phyloP scores from a whole-genome alignment of 2,329 filamentous ascomycete genomes.

The Aureobasidium namibiae region DNA sequence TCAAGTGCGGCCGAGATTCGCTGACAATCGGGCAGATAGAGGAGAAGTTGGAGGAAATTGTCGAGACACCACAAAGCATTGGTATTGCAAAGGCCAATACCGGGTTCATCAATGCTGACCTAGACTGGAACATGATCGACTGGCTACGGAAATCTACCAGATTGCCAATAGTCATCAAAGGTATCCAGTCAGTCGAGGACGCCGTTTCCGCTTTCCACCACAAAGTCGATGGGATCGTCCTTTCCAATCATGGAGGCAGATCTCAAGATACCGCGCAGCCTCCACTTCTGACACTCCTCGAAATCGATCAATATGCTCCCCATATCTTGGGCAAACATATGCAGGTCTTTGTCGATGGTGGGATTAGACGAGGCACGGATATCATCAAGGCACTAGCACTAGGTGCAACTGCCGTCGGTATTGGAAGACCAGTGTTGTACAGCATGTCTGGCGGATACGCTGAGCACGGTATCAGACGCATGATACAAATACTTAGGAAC shows the following conservation, averaged over 20 bases:
- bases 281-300: constrained; percentile 51
- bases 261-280: constrained; percentile 44
- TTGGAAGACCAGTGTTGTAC: constrained; percentile 53
- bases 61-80: constrained; percentile 15
- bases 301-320: constrained; percentile 54
- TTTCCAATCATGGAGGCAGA: constrained; percentile 46
- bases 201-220: constrained; percentile 33
- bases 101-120: constrained; percentile 21
- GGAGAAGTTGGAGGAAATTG: constrained; percentile 18
- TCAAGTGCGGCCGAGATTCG: not conserved
- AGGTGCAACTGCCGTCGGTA: constrained; percentile 53
- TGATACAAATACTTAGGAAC: constrained; percentile 40
- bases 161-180: constrained; percentile 36
- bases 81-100: constrained; percentile 21
- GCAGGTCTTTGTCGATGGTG: constrained; percentile 58
- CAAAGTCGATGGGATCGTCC: constrained; percentile 39
- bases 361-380: constrained; percentile 55
- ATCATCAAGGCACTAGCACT: constrained; percentile 60
- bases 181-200: constrained; percentile 33
- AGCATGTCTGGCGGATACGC: constrained; percentile 47
- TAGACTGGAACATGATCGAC: constrained; percentile 20
- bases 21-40: constrained; percentile 12
- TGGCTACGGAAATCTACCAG: constrained; percentile 16
- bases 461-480: constrained; percentile 38
- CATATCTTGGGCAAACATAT: constrained; percentile 51